Evolutionary conservation across 164 flowering plant species (phyloP).

Genomic region (Macadamia integrifolia): DNA sequence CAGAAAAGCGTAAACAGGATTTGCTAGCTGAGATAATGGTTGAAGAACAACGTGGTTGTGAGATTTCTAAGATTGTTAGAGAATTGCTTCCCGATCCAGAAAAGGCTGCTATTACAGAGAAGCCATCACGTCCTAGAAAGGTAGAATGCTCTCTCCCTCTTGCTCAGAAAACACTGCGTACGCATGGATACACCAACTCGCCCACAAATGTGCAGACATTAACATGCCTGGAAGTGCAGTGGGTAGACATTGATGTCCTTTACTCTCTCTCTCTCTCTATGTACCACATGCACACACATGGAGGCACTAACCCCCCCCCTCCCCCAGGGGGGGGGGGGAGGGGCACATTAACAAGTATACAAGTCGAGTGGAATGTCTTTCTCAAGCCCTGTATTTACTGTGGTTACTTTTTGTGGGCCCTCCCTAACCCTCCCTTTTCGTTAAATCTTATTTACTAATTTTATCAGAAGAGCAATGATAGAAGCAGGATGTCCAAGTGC

Average conservation of each 20-base stretch:
- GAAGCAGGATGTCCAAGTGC: constrained; percentile 54
- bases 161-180: not conserved
- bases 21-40: constrained; percentile 51
- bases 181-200: too few species aligned
- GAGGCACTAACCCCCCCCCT: too few species aligned
- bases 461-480: constrained; percentile 69
- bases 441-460: constrained; percentile 1
- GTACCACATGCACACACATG: too few species aligned
- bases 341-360: too few species aligned
- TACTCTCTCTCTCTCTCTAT: too few species aligned
- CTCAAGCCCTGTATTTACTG: not conserved
- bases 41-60: constrained; percentile 68
- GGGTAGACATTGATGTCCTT: not conserved
- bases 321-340: too few species aligned
- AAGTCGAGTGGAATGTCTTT: not conserved
- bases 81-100: constrained; percentile 54
- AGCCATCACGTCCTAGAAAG: constrained; percentile 50
- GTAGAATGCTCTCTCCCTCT: constrained; percentile 24
- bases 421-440: not conserved
- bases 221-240: too few species aligned
- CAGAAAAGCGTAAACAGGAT: constrained; percentile 73
- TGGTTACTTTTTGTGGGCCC: too few species aligned
- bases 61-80: constrained; percentile 55
- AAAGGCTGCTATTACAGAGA: constrained; percentile 27
- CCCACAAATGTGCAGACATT: too few species aligned